Evolutionary conservation across 2,329 filamentous ascomycete genomes (phyloP), one percentile per base, ranked within the genome.

Genomic region (Didymella glomerata): DNA sequence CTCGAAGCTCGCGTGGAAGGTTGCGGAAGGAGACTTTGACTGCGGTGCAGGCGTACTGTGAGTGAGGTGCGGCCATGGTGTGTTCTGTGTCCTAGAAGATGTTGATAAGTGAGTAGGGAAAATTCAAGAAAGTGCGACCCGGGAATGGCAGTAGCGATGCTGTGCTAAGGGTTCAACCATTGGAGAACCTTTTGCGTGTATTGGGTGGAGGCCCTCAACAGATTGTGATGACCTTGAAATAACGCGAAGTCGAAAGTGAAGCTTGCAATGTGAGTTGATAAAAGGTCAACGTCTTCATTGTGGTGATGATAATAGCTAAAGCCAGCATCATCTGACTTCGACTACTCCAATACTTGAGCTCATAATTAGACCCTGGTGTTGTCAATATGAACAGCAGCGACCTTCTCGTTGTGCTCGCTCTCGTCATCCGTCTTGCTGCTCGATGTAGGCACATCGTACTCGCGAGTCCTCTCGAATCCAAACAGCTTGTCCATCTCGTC

Each of bases 401-500:
- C 54, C 57, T 68, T 69, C 46, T 67, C 63, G 16, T 60, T 54
- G 18, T 65, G 64, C 54, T 68, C 64, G 45, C 59, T 64, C 32
- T 61, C 64, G 27, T 67, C 56, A 25, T 68, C 58, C 0, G 27
- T 16, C 56, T 54, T 59, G 34, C 40, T 36, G 13, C 27, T 46
- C 6, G 40, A 16, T 1, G 32, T 34, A 16, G 25, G 10, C 11
- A 42, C 5, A 11, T 30, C 46, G 9, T 50, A 41, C 27, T 54
- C 46, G 16, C n/a, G 18, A 6, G 24, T 30, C 22, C 56, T 46
- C 69, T 77, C 76, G 63, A 79, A 75, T n/a, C 80, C 76, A 62
- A 83, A 83, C 3, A 83, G 69, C 44, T 79, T 72, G 50, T 83
- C 80, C 80, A 83, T 82, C 41, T 69, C 68, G 59, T 83, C 80